Conservation (phyloP, 345 rosid genomes). For the Citrus trifoliata region DNA sequence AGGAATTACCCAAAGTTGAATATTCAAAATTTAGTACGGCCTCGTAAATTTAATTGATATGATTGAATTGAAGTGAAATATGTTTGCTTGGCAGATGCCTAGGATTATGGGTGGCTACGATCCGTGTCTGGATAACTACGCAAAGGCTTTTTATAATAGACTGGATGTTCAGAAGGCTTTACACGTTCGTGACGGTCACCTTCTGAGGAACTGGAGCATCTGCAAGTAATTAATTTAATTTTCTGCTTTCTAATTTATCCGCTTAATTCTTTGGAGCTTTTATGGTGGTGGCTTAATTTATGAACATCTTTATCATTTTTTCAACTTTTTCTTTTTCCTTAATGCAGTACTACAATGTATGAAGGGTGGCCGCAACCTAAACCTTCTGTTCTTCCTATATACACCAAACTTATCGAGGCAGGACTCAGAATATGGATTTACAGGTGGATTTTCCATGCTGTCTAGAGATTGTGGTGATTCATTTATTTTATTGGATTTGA, state of each 20-base stretch:
- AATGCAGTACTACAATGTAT: slow-evolving; percentile 50
- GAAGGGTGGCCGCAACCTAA: slow-evolving; percentile 49
- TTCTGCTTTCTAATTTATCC: too few relatives aligned
- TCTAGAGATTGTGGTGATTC: neutral
- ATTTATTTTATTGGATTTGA: neutral
- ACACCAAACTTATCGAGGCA: slow-evolving; percentile 70
- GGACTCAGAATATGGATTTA: slow-evolving; percentile 87
- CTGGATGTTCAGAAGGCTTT: slow-evolving; percentile 80
- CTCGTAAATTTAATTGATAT: neutral
- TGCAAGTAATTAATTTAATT: slow-evolving; percentile 63
- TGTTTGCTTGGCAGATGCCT: slow-evolving; percentile 46
- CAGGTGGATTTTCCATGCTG: slow-evolving; percentile 43
- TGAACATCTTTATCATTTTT: neutral
- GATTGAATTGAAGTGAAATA: neutral
- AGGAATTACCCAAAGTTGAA: too few relatives aligned
- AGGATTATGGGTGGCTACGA: slow-evolving; percentile 81
- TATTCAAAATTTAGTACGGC: neutral
- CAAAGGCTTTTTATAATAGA: slow-evolving; percentile 68
- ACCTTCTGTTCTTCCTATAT: slow-evolving; percentile 76
- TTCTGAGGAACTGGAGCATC: slow-evolving; percentile 74
- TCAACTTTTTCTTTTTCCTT: neutral
- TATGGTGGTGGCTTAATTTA: neutral
- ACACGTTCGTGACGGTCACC: slow-evolving; percentile 68
- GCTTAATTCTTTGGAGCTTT: neutral
- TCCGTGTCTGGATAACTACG: slow-evolving; percentile 79